phyloP scores from a whole-genome alignment of 1,139 yeast genomes.

The Geotrichum reessii region DNA sequence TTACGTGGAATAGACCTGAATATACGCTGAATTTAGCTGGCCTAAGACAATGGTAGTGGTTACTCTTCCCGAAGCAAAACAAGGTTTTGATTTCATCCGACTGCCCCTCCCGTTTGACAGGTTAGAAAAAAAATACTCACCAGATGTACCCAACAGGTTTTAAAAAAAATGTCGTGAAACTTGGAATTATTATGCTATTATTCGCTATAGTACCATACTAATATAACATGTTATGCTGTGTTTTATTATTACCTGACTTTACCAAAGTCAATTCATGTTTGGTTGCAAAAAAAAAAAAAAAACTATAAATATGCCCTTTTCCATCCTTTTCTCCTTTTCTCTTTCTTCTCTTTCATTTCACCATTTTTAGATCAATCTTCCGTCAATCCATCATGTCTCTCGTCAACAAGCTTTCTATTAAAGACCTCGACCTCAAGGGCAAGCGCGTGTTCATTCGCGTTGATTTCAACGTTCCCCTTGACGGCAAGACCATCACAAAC shows the following conservation, averaged over 20 bases:
- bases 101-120: neutral
- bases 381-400: slow-evolving; percentile 60
- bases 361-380: neutral
- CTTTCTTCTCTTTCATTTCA: slow-evolving; percentile 2
- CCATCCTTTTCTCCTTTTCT: neutral
- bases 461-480: slow-evolving; percentile 93
- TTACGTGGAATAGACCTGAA: neutral
- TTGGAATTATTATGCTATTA: neutral
- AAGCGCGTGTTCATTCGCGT: slow-evolving; percentile 96
- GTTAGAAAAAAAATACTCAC: neutral
- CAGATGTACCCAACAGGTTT: neutral
- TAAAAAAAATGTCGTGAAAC: neutral
- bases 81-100: neutral
- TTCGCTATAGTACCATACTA: no score
- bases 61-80: neutral
- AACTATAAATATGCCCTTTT: slow-evolving; percentile 6
- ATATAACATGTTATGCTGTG: neutral
- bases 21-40: neutral
- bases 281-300: neutral
- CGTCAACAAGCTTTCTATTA: slow-evolving; percentile 83
- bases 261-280: neutral
- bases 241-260: neutral
- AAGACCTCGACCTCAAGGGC: slow-evolving; percentile 76
- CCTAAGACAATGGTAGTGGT: no score
- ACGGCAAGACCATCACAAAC: slow-evolving; percentile 93